Conservation (phyloP, 495 filamentous ascomycete species). For the Hypoxylon subgilvum region DNA sequence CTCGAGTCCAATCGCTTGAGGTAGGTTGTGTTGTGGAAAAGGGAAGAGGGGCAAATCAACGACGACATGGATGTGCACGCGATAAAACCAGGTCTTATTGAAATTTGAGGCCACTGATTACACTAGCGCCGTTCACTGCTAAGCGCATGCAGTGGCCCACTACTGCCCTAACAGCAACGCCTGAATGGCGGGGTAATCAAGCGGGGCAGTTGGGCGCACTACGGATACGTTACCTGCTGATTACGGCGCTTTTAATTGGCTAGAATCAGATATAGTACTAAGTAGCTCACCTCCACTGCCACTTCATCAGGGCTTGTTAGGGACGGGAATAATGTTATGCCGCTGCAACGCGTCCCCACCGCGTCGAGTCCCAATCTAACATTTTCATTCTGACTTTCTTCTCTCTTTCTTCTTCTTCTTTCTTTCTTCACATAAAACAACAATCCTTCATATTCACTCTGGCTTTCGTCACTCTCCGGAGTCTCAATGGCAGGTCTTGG, state of each 20-base stretch:
- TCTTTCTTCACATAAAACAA: conserved; percentile 64
- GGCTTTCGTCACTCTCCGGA: conserved; percentile 58
- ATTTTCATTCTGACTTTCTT: conserved; percentile 1
- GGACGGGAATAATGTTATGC: conserved; percentile 20
- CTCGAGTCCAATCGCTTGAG: too few species aligned
- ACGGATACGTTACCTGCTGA: conserved; percentile 7
- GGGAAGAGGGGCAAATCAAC: not conserved
- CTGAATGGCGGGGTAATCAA: conserved; percentile 30
- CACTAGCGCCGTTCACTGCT: too few species aligned
- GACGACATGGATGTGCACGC: not conserved
- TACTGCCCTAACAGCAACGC: conserved; percentile 10
- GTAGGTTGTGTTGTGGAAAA: not conserved
- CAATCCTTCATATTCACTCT: conserved; percentile 85
- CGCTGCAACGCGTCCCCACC: conserved; percentile 14
- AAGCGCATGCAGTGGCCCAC: too few species aligned
- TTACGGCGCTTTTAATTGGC: conserved; percentile 21
- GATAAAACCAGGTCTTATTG: not conserved
- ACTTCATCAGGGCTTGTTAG: conserved; percentile 9
- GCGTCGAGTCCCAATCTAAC: conserved; percentile 7
- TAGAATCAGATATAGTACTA: not conserved
- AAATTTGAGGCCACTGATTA: too few species aligned
- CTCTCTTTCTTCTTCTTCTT: conserved; percentile 43
- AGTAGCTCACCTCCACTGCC: conserved; percentile 5
- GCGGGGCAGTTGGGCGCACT: conserved; percentile 2
- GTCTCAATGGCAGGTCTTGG: conserved; percentile 65